Evolutionary conservation across 2,329 filamentous ascomycete genomes (phyloP).

Genomic region (Xylaria sp.): DNA sequence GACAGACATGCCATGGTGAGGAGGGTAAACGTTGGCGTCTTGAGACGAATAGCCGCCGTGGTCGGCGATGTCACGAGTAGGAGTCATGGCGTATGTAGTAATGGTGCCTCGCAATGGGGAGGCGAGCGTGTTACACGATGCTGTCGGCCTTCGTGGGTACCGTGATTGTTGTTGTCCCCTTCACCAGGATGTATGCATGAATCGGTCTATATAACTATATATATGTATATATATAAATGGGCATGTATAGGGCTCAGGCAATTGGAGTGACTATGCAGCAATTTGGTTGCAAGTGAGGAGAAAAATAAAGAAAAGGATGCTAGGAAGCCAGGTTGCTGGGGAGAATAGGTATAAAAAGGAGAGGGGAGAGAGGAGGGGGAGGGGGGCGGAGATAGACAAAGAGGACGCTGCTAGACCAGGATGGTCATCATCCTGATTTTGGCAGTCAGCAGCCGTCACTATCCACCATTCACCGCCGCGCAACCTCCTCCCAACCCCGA

Average conservation of each 20-base stretch:
- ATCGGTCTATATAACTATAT: background rate
- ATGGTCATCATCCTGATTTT: background rate
- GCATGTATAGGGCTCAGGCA: background rate
- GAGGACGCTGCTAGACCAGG: background rate
- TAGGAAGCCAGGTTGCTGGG: background rate
- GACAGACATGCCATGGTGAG: constrained; percentile 61
- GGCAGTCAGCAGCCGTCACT: background rate
- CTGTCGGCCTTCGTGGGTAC: background rate
- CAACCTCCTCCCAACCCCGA: background rate
- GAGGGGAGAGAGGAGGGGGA: background rate
- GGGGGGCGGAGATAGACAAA: background rate
- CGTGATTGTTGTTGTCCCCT: background rate
- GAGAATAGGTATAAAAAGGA: background rate
- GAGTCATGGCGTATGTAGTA: constrained; percentile 23
- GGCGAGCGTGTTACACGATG: background rate
- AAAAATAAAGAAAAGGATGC: background rate
- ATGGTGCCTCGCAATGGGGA: background rate
- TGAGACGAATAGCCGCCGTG: constrained; percentile 23
- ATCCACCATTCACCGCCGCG: background rate
- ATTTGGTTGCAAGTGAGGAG: background rate
- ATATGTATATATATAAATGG: background rate
- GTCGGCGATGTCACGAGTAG: constrained; percentile 3
- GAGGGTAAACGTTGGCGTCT: constrained; percentile 49
- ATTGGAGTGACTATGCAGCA: background rate
- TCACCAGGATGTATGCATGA: background rate